Evolutionary conservation across 352 stramenopile species (phyloP), one percentile per base, ranked within the genome.

Genomic region (Globisporangium nagaii): DNA sequence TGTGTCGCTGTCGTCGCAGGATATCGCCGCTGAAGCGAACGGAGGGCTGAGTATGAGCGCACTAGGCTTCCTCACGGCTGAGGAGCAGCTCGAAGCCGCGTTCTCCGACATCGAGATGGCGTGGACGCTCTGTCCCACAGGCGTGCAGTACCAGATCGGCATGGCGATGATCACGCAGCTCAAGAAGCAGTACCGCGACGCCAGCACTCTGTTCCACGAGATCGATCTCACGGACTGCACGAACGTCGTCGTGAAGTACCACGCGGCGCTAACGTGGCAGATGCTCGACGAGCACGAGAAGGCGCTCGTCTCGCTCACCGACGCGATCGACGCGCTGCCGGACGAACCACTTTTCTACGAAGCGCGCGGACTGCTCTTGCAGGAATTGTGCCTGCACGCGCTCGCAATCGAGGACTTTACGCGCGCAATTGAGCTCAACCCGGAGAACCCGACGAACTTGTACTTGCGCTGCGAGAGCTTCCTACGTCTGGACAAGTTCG

Each of bases 131-230:
- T 66, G 63, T 4, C 70, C 78, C 3, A 75, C 27, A 11, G 56
- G 57, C 1, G 56, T 63, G 28, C 65, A 74, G 27, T 90, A 86
- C 22, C 66, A 88, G 37, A 70, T 86, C 31, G 77, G 78, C 12
- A 80, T 90, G 71, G 82, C 74, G 10, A 90, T 90, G 79, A 85
- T 90, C 48, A 71, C 65, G 20, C 79, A 90, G 51, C 69, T 93
- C 10, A 72, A 72, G 42, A 58, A 84, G 32, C 61, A 75, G 3
- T 64, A 86, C 56, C 53, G 58, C 4, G 62, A 68, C 1, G 79
- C 77, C 24, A 60, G 65, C 11, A 39, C 27, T 6, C 68, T 77
- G 22, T 84, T 90, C 39, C 60, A 71, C 25, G 58, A 65, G 11
- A 64, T 73, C 53, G 19, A 55, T 17, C 19, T 61, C 22, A 11